Conservation (phyloP, 1,284 basidiomycete species). For the Apiotrichum gamsii region DNA sequence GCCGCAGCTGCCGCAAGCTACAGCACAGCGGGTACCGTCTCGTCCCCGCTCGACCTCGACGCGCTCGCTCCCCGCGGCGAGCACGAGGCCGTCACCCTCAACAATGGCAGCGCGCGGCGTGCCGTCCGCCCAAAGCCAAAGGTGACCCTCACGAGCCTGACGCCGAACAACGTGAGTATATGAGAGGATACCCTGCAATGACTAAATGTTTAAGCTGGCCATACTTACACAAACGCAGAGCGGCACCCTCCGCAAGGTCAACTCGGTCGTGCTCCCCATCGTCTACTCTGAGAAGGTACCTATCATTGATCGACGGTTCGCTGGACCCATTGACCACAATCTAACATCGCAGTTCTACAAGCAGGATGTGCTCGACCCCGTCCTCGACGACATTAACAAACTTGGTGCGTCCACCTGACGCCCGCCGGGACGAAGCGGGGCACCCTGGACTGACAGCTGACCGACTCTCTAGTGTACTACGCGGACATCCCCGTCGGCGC, state of each 20-base stretch:
- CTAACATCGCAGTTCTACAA: too few relatives aligned
- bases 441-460: neutral
- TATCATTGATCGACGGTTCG: too few relatives aligned
- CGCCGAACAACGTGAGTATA: conserved; percentile 43
- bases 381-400: conserved; percentile 46
- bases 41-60: conserved; percentile 37
- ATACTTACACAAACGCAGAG: too few relatives aligned
- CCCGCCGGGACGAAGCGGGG: too few relatives aligned
- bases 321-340: too few relatives aligned
- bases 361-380: conserved; percentile 35
- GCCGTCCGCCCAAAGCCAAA: conserved; percentile 39
- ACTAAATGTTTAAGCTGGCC: neutral
- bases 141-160: conserved; percentile 46
- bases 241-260: conserved; percentile 43
- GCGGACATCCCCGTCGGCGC: conserved; percentile 47
- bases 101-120: conserved; percentile 17
- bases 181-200: neutral
- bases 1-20: conserved; percentile 19
- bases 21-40: conserved; percentile 41
- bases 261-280: conserved; percentile 43
- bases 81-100: conserved; percentile 28
- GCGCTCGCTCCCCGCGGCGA: conserved; percentile 27
- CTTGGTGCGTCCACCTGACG: conserved; percentile 37
- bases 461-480: conserved; percentile 38
- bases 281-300: conserved; percentile 47